phyloP scores from a whole-genome alignment of 1,284 basidiomycete species.

The Apiotrichum gracile region DNA sequence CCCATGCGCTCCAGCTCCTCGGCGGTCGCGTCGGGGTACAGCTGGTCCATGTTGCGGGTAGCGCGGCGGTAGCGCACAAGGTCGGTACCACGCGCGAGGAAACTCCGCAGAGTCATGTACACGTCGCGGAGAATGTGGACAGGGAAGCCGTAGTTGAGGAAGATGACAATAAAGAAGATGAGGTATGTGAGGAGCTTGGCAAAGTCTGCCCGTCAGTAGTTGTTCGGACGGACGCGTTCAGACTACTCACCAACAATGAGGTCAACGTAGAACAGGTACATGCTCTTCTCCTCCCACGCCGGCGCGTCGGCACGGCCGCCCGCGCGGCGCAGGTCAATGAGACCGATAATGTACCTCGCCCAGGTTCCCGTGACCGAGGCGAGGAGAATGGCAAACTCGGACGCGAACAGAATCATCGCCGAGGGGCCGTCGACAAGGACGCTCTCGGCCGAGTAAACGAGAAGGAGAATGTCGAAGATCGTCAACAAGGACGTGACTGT shows the following conservation, averaged over 20 bases:
- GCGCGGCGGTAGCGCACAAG: conserved; percentile 87
- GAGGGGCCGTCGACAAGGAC: conserved; percentile 58
- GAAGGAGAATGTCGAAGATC: conserved; percentile 33
- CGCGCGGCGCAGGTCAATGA: conserved; percentile 74
- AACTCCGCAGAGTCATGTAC: conserved; percentile 87
- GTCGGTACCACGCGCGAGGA: conserved; percentile 77
- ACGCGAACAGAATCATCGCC: conserved; percentile 83
- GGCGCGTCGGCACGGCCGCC: conserved; percentile 80
- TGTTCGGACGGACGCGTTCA: neutral
- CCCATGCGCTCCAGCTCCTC: conserved; percentile 73
- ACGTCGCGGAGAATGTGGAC: conserved; percentile 95
- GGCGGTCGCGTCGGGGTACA: conserved; percentile 88
- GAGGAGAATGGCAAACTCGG: conserved; percentile 88
- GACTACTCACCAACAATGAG: conserved; percentile 66
- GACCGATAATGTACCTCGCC: conserved; percentile 77
- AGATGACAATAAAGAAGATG: conserved; percentile 84
- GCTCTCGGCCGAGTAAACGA: conserved; percentile 31
- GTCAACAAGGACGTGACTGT: conserved; percentile 43
- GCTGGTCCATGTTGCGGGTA: conserved; percentile 91
- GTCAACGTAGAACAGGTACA: conserved; percentile 94
- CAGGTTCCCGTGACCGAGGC: conserved; percentile 68
- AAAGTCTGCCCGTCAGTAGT: conserved; percentile 60
- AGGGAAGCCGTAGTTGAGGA: conserved; percentile 90
- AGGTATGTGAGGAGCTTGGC: conserved; percentile 88
- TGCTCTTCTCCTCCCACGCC: conserved; percentile 96